These are phyloP conservation scores for Scytalidium sp. DNA, from an alignment of 2,329 filamentous ascomycete genomes.

Conservation along the genomic window DNA sequence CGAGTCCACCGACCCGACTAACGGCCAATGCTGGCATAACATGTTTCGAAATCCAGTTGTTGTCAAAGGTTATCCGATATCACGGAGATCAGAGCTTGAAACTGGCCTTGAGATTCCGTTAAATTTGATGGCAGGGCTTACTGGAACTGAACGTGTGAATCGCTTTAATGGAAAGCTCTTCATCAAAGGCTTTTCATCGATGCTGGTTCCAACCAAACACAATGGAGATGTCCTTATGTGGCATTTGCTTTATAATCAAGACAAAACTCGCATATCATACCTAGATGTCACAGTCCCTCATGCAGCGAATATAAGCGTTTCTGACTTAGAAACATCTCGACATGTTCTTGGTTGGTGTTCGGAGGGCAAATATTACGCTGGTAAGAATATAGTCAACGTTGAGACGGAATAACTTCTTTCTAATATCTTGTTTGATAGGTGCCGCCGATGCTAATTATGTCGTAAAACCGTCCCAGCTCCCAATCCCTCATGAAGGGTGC, in stretches of 20 bases:
- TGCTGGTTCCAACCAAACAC: slow-evolving; percentile 11
- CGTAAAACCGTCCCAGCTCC: background rate
- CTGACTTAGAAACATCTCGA: slow-evolving; percentile 2
- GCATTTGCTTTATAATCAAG: slow-evolving; percentile 16
- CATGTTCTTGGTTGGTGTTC: slow-evolving; percentile 15
- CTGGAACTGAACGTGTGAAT: slow-evolving; percentile 1
- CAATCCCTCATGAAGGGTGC: background rate
- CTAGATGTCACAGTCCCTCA: slow-evolving; percentile 1
- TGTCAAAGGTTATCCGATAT: slow-evolving; percentile 12
- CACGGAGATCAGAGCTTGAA: background rate
- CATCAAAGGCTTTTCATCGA: slow-evolving; percentile 17
- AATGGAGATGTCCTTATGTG: slow-evolving; percentile 11
- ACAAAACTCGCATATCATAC: slow-evolving; percentile 9
- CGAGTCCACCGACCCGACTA: background rate
- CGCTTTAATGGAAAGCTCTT: slow-evolving; percentile 12
- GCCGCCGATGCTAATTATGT: slow-evolving; percentile 2
- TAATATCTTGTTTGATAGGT: background rate
- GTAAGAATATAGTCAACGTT: background rate
- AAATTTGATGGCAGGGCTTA: slow-evolving; percentile 19
- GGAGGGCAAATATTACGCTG: slow-evolving; percentile 8
- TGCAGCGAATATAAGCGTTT: background rate
- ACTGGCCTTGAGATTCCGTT: slow-evolving; percentile 20
- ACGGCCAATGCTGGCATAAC: slow-evolving; percentile 8
- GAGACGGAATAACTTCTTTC: background rate
- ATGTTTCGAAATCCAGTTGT: slow-evolving; percentile 12